Conservation (phyloP, 371 early-diverging fungal genomes). For the Apophysomyces sp. region DNA sequence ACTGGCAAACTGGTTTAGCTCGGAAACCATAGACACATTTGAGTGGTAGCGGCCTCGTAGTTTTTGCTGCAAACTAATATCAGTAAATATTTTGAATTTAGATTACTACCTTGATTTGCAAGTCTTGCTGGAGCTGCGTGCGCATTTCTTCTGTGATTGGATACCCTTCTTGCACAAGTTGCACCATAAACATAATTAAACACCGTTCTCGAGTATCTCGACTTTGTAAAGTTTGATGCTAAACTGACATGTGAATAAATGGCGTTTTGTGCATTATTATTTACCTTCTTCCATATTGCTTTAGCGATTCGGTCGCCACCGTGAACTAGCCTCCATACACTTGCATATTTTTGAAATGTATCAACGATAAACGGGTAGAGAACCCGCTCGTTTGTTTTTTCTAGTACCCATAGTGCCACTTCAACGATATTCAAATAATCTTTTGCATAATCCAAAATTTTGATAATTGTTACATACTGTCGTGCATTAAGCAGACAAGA, state of each 20-base stretch:
- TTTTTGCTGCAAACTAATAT: background rate
- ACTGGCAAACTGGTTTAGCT: constrained; percentile 36
- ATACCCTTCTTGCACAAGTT: constrained; percentile 47
- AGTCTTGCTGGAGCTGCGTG: constrained; percentile 37
- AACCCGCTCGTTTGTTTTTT: constrained; percentile 55
- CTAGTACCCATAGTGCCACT: constrained; percentile 62
- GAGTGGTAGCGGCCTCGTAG: constrained; percentile 12
- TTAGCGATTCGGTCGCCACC: constrained; percentile 26
- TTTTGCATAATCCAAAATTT: constrained; percentile 55
- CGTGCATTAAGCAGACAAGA: constrained; percentile 73
- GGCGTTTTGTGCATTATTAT: background rate
- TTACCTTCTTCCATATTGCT: constrained; percentile 43
- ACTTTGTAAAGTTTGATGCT: constrained; percentile 40
- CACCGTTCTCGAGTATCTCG: constrained; percentile 37
- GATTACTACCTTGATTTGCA: constrained; percentile 40
- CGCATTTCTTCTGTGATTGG: constrained; percentile 28
- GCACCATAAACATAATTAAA: constrained; percentile 49
- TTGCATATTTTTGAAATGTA: constrained; percentile 55
- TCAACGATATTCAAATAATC: constrained; percentile 58
- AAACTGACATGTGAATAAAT: background rate
- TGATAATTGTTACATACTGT: constrained; percentile 62
- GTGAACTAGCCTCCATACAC: constrained; percentile 55
- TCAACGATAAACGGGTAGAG: constrained; percentile 55
- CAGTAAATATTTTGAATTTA: too few species aligned
- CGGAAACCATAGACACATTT: constrained; percentile 29